Percentiles rank a stretch among this genome's conserved stretches.
phyloP scores from a whole-genome alignment of 2,329 filamentous ascomycete species.

The Amauroascus niger region DNA sequence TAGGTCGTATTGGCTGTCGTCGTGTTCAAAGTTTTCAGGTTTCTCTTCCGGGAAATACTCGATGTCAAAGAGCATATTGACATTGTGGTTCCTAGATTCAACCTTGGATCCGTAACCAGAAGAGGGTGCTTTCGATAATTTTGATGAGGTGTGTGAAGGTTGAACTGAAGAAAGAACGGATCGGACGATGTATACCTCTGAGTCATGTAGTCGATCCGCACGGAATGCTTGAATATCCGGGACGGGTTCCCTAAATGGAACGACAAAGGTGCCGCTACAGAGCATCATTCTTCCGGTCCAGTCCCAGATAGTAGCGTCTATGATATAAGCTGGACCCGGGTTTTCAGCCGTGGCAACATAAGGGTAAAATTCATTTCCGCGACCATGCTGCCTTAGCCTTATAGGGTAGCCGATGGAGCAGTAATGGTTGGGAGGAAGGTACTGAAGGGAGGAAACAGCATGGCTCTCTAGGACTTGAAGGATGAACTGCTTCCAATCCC shows the following conservation, averaged over 20 bases:
- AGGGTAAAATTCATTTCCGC: conserved; percentile 7
- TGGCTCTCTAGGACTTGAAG: conserved; percentile 6
- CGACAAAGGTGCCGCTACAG: conserved; percentile 12
- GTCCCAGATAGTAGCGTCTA: conserved; percentile 11
- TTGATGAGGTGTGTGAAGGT: not conserved
- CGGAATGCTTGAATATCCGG: not conserved
- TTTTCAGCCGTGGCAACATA: not conserved
- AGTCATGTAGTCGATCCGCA: conserved; percentile 6
- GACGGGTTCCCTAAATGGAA: conserved; percentile 9
- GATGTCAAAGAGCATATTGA: conserved; percentile 12
- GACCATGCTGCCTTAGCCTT: conserved; percentile 8
- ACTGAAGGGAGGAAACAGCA: conserved; percentile 2
- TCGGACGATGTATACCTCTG: conserved; percentile 10
- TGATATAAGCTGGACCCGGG: conserved; percentile 9
- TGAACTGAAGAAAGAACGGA: not conserved
- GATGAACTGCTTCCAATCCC: conserved; percentile 6
- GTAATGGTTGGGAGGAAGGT: conserved; percentile 10
- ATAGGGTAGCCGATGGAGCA: conserved; percentile 12
- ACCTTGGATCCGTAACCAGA: not conserved
- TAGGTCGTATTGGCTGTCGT: conserved; percentile 12
- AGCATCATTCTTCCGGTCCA: conserved; percentile 3
- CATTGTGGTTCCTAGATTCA: not conserved
- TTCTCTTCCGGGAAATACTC: conserved; percentile 5
- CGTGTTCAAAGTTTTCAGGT: not conserved
- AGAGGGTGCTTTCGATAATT: not conserved